These are phyloP conservation scores for Fusarium palustre DNA, from an alignment of 2,329 filamentous ascomycete genomes.

Conservation along the genomic window DNA sequence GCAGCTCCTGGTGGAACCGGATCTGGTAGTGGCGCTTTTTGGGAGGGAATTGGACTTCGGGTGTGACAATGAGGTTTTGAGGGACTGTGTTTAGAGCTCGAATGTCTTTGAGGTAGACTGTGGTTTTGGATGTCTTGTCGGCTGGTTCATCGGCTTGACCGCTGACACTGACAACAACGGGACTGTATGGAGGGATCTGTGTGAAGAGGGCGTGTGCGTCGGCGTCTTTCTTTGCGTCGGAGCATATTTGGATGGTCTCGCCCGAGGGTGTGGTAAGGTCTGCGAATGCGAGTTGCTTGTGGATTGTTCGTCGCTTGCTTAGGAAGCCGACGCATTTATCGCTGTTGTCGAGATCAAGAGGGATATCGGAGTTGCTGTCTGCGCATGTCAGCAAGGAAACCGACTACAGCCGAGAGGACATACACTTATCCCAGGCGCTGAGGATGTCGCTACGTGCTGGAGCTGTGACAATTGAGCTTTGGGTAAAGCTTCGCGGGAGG, in stretches of 20 bases:
- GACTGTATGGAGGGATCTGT: slow-evolving; percentile 62
- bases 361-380: slow-evolving; percentile 48
- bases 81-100: slow-evolving; percentile 52
- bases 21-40: slow-evolving; percentile 86
- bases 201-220: slow-evolving; percentile 58
- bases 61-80: slow-evolving; percentile 79
- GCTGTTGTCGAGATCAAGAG: slow-evolving; percentile 30
- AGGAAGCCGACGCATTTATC: slow-evolving; percentile 70
- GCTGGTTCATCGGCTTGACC: slow-evolving; percentile 44
- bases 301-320: slow-evolving; percentile 73
- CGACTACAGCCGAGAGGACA: neutral
- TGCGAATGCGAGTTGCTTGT: slow-evolving; percentile 77
- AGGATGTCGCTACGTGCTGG: slow-evolving; percentile 43
- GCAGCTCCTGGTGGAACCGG: slow-evolving; percentile 76
- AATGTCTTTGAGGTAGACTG: slow-evolving; percentile 73
- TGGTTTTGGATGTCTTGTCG: slow-evolving; percentile 55
- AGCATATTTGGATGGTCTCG: slow-evolving; percentile 60
- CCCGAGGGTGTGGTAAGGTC: slow-evolving; percentile 59
- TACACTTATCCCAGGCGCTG: slow-evolving; percentile 51
- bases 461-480: slow-evolving; percentile 35
- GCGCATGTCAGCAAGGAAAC: neutral
- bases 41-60: slow-evolving; percentile 78
- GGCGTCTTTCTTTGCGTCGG: slow-evolving; percentile 53
- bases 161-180: slow-evolving; percentile 62
- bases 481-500: slow-evolving; percentile 37